These are phyloP conservation scores for Auricularia heimuer DNA, from an alignment of 768 basidiomycete genomes.

Conservation along the genomic window DNA sequence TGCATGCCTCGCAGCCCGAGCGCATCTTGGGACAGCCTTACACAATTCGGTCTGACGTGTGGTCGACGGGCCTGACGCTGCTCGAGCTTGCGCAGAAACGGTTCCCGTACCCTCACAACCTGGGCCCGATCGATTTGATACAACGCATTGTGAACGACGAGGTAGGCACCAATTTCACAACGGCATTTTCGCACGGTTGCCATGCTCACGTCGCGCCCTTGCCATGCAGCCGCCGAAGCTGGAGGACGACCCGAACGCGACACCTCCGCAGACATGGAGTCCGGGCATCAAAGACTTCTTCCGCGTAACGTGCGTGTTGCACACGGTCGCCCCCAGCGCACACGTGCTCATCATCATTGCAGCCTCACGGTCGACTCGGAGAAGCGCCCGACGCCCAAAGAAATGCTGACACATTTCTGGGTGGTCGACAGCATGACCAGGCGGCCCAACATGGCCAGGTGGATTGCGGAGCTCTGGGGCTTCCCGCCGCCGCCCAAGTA, in stretches of 20 bases:
- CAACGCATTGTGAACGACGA: constrained; percentile 79
- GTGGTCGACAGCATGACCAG: constrained; percentile 64
- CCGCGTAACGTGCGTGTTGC: constrained; percentile 56
- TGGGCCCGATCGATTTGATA: constrained; percentile 88
- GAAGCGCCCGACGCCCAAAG: constrained; percentile 68
- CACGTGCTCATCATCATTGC: constrained; percentile 11
- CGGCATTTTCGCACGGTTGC: constrained; percentile 4
- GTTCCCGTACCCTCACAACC: constrained; percentile 89
- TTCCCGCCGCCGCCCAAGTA: constrained; percentile 18
- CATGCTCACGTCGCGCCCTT: constrained; percentile 5
- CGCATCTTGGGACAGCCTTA: constrained; percentile 88
- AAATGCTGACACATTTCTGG: constrained; percentile 81
- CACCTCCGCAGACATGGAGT: constrained; percentile 44
- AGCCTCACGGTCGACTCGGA: constrained; percentile 64
- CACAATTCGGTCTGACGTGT: constrained; percentile 92
- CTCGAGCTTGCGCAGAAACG: constrained; percentile 89
- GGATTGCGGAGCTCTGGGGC: constrained; percentile 79
- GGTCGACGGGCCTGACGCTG: constrained; percentile 93
- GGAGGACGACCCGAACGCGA: constrained; percentile 56
- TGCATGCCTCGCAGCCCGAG: constrained; percentile 54
- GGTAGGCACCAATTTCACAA: constrained; percentile 29
- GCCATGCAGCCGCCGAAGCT: constrained; percentile 62
- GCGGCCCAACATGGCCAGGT: constrained; percentile 81
- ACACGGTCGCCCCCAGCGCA: constrained; percentile 4
- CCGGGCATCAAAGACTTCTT: constrained; percentile 89